Conservation (phyloP, 2,329 filamentous ascomycete species). For the Sporothrix dimorphospora region DNA sequence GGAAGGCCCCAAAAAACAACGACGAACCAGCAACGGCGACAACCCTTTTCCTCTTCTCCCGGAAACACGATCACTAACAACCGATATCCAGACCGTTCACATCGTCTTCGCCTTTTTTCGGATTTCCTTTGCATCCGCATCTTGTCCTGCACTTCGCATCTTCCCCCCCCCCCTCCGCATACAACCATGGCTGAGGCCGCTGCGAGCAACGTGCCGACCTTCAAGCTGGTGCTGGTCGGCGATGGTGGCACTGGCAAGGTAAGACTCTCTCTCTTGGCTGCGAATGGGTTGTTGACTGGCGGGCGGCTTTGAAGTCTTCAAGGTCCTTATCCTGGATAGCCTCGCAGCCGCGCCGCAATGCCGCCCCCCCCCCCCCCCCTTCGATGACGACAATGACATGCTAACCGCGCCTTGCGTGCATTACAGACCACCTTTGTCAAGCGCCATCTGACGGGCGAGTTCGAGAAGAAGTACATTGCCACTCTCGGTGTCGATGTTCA, state of each 20-base stretch:
- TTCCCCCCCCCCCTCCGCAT: slow-evolving; percentile 10
- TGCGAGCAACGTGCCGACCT: slow-evolving; percentile 66
- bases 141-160: background rate
- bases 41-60: background rate
- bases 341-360: background rate
- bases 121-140: slow-evolving; percentile 22
- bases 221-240: slow-evolving; percentile 99
- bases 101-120: slow-evolving; percentile 25
- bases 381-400: background rate
- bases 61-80: background rate
- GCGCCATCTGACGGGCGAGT: slow-evolving; percentile 99
- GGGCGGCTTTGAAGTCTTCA: background rate
- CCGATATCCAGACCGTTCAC: background rate
- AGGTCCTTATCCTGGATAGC: slow-evolving; percentile 1
- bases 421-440: slow-evolving; percentile 98
- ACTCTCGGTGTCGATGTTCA: slow-evolving; percentile 99
- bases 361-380: background rate
- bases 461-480: slow-evolving; percentile 99
- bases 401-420: slow-evolving; percentile 24
- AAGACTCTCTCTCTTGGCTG: slow-evolving; percentile 44
- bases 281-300: background rate
- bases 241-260: slow-evolving; percentile 99
- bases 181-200: slow-evolving; percentile 65
- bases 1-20: background rate
- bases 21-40: background rate